These are phyloP conservation scores for Avena atlantica DNA, from an alignment of 176 grass and related monocot species.

Conservation along the genomic window DNA sequence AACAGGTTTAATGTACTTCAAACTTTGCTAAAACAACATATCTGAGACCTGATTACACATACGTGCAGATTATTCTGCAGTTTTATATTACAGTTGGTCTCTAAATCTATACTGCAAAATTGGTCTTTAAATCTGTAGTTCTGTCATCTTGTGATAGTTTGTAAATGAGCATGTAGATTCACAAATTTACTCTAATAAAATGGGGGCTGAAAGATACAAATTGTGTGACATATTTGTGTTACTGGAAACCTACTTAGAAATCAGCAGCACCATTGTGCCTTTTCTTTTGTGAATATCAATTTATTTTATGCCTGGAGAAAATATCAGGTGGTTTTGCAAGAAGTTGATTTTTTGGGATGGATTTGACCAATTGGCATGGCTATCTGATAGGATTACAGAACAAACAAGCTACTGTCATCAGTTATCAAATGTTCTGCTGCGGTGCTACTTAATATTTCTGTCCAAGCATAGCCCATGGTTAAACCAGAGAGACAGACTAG, in stretches of 20 bases:
- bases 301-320: slow-evolving; percentile 31
- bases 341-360: not conserved
- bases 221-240: not conserved
- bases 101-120: not conserved
- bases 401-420: not conserved
- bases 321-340: slow-evolving; percentile 11
- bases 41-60: not conserved
- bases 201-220: not conserved
- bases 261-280: not conserved
- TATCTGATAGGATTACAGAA: slow-evolving; percentile 26
- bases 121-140: not conserved
- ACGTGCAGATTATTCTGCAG: not conserved
- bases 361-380: not conserved
- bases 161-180: slow-evolving; percentile 2
- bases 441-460: slow-evolving; percentile 14
- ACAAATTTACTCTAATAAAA: not conserved
- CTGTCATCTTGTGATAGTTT: not conserved
- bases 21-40: slow-evolving; percentile 2
- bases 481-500: not conserved
- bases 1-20: slow-evolving; percentile 9
- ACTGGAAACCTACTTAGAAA: not conserved
- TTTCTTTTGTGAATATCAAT: slow-evolving; percentile 18
- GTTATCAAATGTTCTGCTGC: not conserved
- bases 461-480: slow-evolving; percentile 23
- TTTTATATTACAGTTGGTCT: not conserved